phyloP scores from a whole-genome alignment of 2,329 filamentous ascomycete species.

The Phyllosticta citrichinensis region DNA sequence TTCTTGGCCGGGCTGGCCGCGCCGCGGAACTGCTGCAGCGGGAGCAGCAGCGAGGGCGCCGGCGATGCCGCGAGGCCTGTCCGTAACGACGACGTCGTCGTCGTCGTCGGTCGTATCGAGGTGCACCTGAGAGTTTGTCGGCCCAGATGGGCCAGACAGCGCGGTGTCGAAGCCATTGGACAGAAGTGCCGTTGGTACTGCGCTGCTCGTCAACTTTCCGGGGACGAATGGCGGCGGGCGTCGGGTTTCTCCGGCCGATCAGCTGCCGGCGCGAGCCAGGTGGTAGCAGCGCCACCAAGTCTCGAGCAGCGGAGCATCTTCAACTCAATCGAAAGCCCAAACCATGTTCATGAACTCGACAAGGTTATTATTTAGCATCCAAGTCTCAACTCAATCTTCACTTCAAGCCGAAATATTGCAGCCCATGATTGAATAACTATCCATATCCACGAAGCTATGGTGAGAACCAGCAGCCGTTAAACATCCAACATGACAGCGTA shows the following conservation, averaged over 20 bases:
- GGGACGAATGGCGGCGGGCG: not conserved
- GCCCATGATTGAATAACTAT: not conserved
- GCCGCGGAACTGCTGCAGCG: conserved; percentile 28
- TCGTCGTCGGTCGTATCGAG: not conserved
- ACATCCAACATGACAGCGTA: not conserved
- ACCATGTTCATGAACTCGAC: too few relatives aligned
- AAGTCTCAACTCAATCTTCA: not conserved
- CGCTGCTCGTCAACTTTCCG: conserved; percentile 6
- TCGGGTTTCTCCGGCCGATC: conserved; percentile 2
- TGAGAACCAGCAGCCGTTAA: not conserved
- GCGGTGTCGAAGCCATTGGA: conserved; percentile 26
- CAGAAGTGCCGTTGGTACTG: conserved; percentile 1
- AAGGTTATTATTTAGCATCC: not conserved
- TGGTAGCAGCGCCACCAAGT: not conserved
- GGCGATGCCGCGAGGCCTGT: not conserved
- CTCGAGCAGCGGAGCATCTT: too few relatives aligned
- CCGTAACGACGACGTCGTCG: not conserved
- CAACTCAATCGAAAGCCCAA: too few relatives aligned
- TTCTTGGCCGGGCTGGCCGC: conserved; percentile 29
- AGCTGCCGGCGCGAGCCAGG: not conserved
- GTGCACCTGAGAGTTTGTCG: conserved; percentile 14
- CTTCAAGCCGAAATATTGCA: not conserved
- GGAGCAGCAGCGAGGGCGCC: conserved; percentile 13
- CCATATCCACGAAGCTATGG: not conserved
- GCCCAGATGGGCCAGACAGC: conserved; percentile 25